A percentile compares a stretch with the other conserved stretches of the same genome.
phyloP scores from a whole-genome alignment of 768 basidiomycete species.

The Rhodotorula sphaerocarpa region DNA sequence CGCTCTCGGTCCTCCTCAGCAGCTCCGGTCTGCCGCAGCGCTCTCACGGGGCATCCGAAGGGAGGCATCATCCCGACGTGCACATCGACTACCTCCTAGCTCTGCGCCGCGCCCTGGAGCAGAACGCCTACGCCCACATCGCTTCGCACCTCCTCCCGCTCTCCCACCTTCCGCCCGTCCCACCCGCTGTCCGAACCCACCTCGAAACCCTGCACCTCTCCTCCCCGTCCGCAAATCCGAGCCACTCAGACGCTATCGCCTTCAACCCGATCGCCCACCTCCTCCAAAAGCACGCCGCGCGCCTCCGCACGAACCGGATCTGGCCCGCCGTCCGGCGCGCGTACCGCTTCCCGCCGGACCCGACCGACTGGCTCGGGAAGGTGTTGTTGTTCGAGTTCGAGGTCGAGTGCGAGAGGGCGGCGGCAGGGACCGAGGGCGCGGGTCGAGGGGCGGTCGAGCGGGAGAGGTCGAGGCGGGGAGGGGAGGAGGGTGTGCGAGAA shows the following conservation, averaged over 20 bases:
- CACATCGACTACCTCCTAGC: constrained; percentile 13
- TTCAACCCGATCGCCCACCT: background rate
- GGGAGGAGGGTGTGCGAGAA: background rate
- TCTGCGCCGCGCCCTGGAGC: constrained; percentile 9
- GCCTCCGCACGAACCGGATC: background rate
- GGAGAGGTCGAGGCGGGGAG: background rate
- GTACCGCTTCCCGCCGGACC: constrained; percentile 21
- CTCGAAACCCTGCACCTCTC: background rate
- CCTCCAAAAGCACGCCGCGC: background rate
- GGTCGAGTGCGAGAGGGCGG: background rate
- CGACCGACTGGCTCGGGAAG: constrained; percentile 2
- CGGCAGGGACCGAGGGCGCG: background rate
- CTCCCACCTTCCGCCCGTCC: background rate
- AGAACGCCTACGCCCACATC: background rate
- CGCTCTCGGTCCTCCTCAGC: background rate
- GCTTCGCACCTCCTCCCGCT: background rate
- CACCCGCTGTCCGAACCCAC: background rate
- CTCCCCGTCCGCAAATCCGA: too few species aligned
- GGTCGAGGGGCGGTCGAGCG: background rate
- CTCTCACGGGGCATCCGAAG: too few species aligned
- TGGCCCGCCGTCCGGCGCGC: background rate
- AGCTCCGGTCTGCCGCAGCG: background rate
- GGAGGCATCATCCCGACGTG: background rate
- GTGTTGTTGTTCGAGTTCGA: constrained; percentile 22
- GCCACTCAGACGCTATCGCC: background rate